Evolutionary conservation across 2,329 filamentous ascomycete genomes (phyloP).

Genomic region (Ceratocystiopsis brevicomis): DNA sequence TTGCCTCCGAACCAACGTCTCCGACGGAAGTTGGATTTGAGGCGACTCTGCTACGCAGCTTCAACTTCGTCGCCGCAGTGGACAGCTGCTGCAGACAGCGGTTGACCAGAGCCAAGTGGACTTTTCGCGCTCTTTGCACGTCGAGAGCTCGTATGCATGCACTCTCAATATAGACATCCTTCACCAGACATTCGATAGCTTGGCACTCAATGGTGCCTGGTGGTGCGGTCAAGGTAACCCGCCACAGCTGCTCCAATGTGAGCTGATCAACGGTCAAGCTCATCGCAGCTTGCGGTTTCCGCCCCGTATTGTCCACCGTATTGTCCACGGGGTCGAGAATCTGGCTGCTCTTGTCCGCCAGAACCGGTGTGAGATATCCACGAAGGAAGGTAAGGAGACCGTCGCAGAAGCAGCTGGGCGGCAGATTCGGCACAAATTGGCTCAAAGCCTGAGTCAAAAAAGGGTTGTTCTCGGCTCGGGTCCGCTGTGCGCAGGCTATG

Average conservation of each 20-base stretch:
- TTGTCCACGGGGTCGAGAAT: slow-evolving; percentile 25
- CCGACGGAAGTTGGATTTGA: slow-evolving; percentile 7
- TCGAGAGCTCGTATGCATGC: slow-evolving; percentile 30
- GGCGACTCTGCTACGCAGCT: slow-evolving; percentile 23
- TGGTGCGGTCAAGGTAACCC: slow-evolving; percentile 53
- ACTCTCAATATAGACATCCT: slow-evolving; percentile 47
- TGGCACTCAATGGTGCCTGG: slow-evolving; percentile 43
- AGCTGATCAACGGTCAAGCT: slow-evolving; percentile 30
- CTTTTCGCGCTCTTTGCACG: slow-evolving; percentile 28
- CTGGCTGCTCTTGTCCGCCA: slow-evolving; percentile 25
- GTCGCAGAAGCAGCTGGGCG: slow-evolving; percentile 37
- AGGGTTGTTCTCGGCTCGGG: slow-evolving; percentile 33
- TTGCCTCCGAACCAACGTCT: slow-evolving; percentile 30
- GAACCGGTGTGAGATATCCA: slow-evolving; percentile 26
- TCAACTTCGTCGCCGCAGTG: slow-evolving; percentile 39
- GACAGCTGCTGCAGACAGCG: slow-evolving; percentile 55
- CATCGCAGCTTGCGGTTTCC: no score
- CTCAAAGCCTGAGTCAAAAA: slow-evolving; percentile 36
- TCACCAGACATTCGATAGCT: slow-evolving; percentile 52
- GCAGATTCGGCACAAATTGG: slow-evolving; percentile 36
- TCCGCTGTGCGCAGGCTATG: slow-evolving; percentile 24
- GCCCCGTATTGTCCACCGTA: slow-evolving; percentile 14
- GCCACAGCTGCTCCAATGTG: slow-evolving; percentile 61
- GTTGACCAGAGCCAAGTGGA: slow-evolving; percentile 53
- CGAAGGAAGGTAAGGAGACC: slow-evolving; percentile 46